Percentiles rank a stretch among this genome's conserved stretches.
Evolutionary conservation across 306 rosid species (phyloP).

Genomic region (Delonix regia): DNA sequence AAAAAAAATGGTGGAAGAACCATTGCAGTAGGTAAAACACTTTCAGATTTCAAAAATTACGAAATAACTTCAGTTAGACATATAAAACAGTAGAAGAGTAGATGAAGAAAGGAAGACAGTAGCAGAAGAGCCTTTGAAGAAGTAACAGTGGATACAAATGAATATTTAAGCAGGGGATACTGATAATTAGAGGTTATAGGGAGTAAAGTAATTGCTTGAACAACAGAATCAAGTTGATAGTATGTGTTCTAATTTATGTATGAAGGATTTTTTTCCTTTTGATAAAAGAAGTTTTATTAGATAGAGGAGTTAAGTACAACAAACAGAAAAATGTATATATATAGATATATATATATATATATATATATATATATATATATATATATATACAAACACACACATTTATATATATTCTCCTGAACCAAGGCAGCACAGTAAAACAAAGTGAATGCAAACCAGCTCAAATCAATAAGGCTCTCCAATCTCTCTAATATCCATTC

Average conservation of each 20-base stretch:
- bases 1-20: too few species aligned
- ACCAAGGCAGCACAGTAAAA: background rate
- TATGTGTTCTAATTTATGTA: conserved; percentile 8
- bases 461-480: background rate
- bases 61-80: too few species aligned
- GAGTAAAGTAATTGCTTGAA: background rate
- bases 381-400: too few species aligned
- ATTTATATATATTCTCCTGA: background rate
- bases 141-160: too few species aligned
- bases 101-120: too few species aligned
- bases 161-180: background rate
- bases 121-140: too few species aligned
- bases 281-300: background rate
- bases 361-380: too few species aligned
- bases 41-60: too few species aligned
- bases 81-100: too few species aligned
- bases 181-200: background rate
- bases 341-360: too few species aligned
- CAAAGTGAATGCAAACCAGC: background rate
- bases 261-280: background rate
- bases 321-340: background rate
- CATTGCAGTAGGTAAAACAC: too few species aligned
- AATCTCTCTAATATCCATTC: conserved; percentile 1
- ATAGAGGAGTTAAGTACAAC: background rate
- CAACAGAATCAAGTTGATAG: background rate